Evolutionary conservation across 2,329 filamentous ascomycete species (phyloP).

Genomic region (Colletotrichum sp.): DNA sequence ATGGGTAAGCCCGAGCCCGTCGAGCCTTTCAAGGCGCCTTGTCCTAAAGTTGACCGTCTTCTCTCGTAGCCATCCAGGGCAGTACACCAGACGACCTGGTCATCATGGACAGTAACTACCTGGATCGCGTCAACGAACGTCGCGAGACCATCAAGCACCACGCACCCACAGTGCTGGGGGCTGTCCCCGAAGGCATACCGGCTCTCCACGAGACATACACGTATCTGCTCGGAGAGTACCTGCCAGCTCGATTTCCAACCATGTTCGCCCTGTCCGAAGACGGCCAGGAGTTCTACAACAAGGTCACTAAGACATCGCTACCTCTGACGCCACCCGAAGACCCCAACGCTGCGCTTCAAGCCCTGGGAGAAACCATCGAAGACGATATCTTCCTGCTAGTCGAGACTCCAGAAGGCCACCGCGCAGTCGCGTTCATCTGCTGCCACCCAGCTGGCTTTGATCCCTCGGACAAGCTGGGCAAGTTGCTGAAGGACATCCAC

Average conservation of each 20-base stretch:
- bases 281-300: constrained; percentile 40
- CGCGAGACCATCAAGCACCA: constrained; percentile 42
- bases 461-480: constrained; percentile 53
- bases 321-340: constrained; percentile 33
- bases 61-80: constrained; percentile 42
- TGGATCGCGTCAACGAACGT: constrained; percentile 44
- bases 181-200: constrained; percentile 39
- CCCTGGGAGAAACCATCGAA: constrained; percentile 56
- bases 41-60: not conserved
- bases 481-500: constrained; percentile 54
- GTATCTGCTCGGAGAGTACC: constrained; percentile 50
- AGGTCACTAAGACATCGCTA: constrained; percentile 36
- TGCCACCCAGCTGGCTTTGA: constrained; percentile 60
- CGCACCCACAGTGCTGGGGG: constrained; percentile 45
- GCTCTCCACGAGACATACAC: constrained; percentile 54
- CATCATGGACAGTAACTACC: constrained; percentile 56
- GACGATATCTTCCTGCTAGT: constrained; percentile 59
- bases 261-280: constrained; percentile 46
- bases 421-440: constrained; percentile 52
- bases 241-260: constrained; percentile 52
- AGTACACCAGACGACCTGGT: constrained; percentile 55
- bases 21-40: not conserved
- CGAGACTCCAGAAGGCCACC: constrained; percentile 45
- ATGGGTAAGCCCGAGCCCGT: constrained; percentile 46
- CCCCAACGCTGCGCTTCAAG: constrained; percentile 37